phyloP scores from a whole-genome alignment of 306 rosid species.

The Fragaria vesca region DNA sequence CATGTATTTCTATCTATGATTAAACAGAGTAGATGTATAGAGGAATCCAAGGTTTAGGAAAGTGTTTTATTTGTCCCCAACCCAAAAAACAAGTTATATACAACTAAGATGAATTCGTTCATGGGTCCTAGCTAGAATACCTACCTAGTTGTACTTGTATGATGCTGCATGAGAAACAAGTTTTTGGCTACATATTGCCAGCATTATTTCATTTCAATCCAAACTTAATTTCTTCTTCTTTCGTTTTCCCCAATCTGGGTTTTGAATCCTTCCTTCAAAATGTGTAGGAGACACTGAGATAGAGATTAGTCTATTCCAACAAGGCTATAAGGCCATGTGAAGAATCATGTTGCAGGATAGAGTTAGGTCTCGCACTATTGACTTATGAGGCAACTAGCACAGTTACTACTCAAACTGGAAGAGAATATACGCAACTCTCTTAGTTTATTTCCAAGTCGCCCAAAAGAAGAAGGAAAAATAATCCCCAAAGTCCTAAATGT shows the following conservation, averaged over 20 bases:
- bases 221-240: neutral
- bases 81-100: neutral
- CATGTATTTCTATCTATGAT: neutral
- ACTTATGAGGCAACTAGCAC: neutral
- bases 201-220: neutral
- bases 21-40: neutral
- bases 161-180: neutral
- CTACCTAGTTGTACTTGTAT: neutral
- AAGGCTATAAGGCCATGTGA: constrained; percentile 11
- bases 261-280: neutral
- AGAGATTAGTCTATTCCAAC: neutral
- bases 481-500: neutral
- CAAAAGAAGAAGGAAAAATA: neutral
- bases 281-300: neutral
- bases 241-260: neutral
- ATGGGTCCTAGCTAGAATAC: neutral
- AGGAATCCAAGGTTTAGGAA: neutral
- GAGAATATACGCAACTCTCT: neutral
- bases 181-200: constrained; percentile 1
- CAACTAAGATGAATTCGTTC: neutral
- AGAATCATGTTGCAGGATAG: constrained; percentile 16
- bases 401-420: neutral
- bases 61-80: neutral
- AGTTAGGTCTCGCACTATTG: constrained; percentile 40
- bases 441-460: neutral